phyloP scores from a whole-genome alignment of 176 grass and related monocot species.

The Eremochloa ophiuroides region DNA sequence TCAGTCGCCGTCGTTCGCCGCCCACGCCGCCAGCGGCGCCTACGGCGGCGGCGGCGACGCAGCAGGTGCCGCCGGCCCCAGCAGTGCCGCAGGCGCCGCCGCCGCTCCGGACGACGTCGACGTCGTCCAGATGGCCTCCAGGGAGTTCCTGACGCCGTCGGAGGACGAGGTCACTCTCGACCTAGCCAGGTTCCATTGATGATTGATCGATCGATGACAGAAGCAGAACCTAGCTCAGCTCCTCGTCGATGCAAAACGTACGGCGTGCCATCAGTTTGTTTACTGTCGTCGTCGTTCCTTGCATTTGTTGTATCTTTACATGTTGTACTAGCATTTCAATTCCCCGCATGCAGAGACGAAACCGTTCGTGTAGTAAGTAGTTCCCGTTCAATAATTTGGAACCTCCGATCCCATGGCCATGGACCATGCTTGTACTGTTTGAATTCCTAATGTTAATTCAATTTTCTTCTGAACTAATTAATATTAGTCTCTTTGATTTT shows the following conservation, averaged over 20 bases:
- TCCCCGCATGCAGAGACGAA: not conserved
- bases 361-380: not conserved
- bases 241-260: no score
- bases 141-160: conserved; percentile 29
- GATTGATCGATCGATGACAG: not conserved
- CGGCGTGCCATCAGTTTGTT: not conserved
- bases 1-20: not conserved
- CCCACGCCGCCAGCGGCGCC: not conserved
- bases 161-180: conserved; percentile 24
- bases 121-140: conserved; percentile 44
- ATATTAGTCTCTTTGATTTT: no score
- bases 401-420: not conserved
- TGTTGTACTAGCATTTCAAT: not conserved
- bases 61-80: not conserved
- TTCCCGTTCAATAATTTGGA: not conserved
- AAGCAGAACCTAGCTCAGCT: no score
- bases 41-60: not conserved
- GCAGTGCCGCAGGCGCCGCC: not conserved
- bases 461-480: no score
- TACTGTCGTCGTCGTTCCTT: not conserved
- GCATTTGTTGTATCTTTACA: not conserved
- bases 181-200: conserved; percentile 18
- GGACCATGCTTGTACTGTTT: not conserved
- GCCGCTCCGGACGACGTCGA: not conserved
- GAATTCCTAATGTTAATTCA: not conserved